Conservation (phyloP, 768 basidiomycete genomes). For the Suillus subluteus region DNA sequence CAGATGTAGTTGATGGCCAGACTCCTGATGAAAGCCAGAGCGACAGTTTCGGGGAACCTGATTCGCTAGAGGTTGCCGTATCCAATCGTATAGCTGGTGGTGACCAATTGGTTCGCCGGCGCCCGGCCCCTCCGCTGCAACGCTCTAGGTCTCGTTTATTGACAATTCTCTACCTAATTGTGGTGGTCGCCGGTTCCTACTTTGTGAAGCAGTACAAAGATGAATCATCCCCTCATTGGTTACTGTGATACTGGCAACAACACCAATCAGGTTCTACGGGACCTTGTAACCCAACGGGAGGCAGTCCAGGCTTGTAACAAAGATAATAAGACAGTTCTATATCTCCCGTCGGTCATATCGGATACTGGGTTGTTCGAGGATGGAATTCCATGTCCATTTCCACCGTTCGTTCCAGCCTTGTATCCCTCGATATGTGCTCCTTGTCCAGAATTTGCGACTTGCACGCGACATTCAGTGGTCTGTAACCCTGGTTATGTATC, state of each 20-base stretch:
- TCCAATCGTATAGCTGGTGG: constrained; percentile 44
- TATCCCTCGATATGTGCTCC: constrained; percentile 69
- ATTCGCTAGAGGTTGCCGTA: constrained; percentile 35
- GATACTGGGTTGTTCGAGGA: constrained; percentile 33
- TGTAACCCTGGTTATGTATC: constrained; percentile 74
- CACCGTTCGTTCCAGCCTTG: constrained; percentile 55
- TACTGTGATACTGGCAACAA: constrained; percentile 70
- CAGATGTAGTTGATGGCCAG: constrained; percentile 7
- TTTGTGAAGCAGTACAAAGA: constrained; percentile 56
- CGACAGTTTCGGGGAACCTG: constrained; percentile 17
- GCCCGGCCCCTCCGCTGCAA: constrained; percentile 18
- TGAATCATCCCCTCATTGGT: constrained; percentile 72
- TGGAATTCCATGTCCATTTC: constrained; percentile 53
- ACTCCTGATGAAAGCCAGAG: constrained; percentile 24
- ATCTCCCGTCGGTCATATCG: constrained; percentile 33
- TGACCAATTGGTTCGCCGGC: constrained; percentile 19
- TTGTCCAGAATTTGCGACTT: constrained; percentile 72
- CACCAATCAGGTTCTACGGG: constrained; percentile 61
- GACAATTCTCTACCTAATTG: constrained; percentile 45
- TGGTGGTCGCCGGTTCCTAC: constrained; percentile 39
- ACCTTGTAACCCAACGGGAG: constrained; percentile 45
- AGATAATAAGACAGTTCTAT: constrained; percentile 54
- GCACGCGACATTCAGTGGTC: constrained; percentile 55
- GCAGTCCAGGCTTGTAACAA: constrained; percentile 59
- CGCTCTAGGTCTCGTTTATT: constrained; percentile 35